A percentile compares a stretch with the other conserved stretches of the same genome.
phyloP scores from a whole-genome alignment of 768 basidiomycete genomes.

The Russula earlei region DNA sequence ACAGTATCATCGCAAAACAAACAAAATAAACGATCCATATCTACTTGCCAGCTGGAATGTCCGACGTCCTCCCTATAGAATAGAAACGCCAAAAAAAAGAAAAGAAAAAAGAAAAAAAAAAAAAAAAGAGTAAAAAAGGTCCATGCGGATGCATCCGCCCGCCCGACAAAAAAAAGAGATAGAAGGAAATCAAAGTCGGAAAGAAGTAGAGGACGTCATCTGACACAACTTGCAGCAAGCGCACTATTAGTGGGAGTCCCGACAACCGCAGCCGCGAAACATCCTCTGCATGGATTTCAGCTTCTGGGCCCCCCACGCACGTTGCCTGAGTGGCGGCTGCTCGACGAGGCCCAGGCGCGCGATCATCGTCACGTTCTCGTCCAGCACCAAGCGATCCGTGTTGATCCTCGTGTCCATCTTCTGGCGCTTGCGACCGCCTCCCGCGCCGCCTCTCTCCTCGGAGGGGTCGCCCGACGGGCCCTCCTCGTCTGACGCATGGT shows the following conservation, averaged over 20 bases:
- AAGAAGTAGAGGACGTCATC: neutral
- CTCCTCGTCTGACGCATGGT: too few relatives aligned
- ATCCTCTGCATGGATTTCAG: neutral
- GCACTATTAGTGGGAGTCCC: neutral
- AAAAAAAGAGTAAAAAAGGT: neutral
- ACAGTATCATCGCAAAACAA: too few relatives aligned
- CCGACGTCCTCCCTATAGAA: too few relatives aligned
- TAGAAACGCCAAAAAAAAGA: too few relatives aligned
- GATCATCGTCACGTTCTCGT: neutral
- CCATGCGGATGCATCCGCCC: neutral
- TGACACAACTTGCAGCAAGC: too few relatives aligned
- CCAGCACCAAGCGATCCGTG: too few relatives aligned
- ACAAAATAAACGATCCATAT: too few relatives aligned
- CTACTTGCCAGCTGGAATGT: too few relatives aligned
- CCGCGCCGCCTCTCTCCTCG: neutral
- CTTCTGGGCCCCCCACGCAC: neutral
- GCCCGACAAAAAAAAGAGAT: neutral
- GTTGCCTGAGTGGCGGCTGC: neutral
- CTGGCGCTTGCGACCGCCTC: neutral
- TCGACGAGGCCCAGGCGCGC: neutral
- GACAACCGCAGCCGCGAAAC: neutral
- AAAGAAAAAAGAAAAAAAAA: neutral
- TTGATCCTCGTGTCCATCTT: neutral
- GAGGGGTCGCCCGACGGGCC: neutral
- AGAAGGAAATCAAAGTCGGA: neutral